Base-by-base conservation (phyloP, 2,329 filamentous ascomycete genomes). In the Cadophora luteo-olivacea region DNA sequence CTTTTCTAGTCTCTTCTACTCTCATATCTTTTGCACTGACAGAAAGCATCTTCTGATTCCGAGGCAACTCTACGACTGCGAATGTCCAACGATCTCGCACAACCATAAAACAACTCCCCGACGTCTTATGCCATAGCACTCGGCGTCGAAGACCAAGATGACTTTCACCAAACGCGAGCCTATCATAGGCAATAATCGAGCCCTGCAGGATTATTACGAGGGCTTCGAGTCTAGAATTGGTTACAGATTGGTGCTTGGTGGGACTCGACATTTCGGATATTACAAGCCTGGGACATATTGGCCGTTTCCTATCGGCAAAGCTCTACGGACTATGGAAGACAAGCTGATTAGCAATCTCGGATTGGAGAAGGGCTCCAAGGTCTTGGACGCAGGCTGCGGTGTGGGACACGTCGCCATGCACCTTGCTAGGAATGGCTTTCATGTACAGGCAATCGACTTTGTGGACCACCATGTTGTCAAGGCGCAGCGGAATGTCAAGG, bases 381-480 rank as follows among this genome's bases (percentile, higher is more conserved):
- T 86, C 0, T 78, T 87, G 7, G 85, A 87, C 70, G 84, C 84
- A 0, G 84, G 85, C 16, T 84, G 82, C 69, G 85, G 85, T 1
- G 79, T 81, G 0, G 85, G 81, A 16, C 79, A 83, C 68, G 84
- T 87, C 16, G 84, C 85, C 1, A 76, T 84, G 5, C 79, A 80
- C 74, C 79, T 87, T 79, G 85, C 83, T 7, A 70, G 75, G 24
- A 77, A 76, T 9, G 79, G 81, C 6, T 74, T 83, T 49, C 77
- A 77, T 8, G 77, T 87, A 7, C 76, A 80, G 12, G 83, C 72
- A 29, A 84, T 87, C 68, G 85, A 87, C 74, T 73, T 87, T 41
- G 78, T 83, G 1, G 80, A 83, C 29, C 80, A 81, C 65, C 84
- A 87, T 72, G 72, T 87, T 38, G 73, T 62, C 29, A 81, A 82